Conservation (phyloP, 2,329 filamentous ascomycete species). For the Furcasterigmium furcatum region DNA sequence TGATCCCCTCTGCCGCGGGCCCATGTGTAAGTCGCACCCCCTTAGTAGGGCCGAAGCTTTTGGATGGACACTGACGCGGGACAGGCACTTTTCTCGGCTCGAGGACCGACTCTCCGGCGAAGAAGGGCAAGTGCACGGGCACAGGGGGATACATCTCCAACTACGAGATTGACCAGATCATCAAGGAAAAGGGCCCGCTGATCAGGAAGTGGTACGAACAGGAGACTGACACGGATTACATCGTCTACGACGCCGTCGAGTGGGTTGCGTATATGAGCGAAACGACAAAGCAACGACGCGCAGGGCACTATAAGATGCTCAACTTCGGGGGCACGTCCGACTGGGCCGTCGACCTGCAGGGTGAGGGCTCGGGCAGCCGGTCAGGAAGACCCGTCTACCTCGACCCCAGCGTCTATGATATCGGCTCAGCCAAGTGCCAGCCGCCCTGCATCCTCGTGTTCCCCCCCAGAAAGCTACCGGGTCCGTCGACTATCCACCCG, state of each 20-base stretch:
- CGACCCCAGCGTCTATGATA: no score
- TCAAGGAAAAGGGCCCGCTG: neutral
- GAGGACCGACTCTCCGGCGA: constrained; percentile 17
- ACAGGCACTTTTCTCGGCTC: constrained; percentile 19
- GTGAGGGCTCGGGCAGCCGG: no score
- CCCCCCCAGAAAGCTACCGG: no score
- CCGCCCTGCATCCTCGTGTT: no score
- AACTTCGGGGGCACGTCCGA: constrained; percentile 25
- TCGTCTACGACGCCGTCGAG: constrained; percentile 16
- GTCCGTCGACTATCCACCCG: no score
- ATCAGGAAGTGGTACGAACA: neutral
- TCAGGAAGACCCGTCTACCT: no score
- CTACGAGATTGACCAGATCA: constrained; percentile 22
- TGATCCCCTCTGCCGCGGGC: constrained; percentile 17
- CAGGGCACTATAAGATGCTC: constrained; percentile 12
- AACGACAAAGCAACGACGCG: constrained; percentile 17
- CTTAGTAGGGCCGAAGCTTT: no score
- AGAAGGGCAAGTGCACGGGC: constrained; percentile 18
- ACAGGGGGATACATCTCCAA: constrained; percentile 22
- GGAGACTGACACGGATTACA: constrained; percentile 20
- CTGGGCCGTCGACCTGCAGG: constrained; percentile 21
- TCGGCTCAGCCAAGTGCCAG: no score
- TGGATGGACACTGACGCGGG: no score
- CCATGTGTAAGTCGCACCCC: constrained; percentile 20
- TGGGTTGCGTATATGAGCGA: constrained; percentile 25